Evolutionary conservation across 805 yeast genomes (phyloP).

Genomic region (Wickerhamomyces ciferrii): DNA sequence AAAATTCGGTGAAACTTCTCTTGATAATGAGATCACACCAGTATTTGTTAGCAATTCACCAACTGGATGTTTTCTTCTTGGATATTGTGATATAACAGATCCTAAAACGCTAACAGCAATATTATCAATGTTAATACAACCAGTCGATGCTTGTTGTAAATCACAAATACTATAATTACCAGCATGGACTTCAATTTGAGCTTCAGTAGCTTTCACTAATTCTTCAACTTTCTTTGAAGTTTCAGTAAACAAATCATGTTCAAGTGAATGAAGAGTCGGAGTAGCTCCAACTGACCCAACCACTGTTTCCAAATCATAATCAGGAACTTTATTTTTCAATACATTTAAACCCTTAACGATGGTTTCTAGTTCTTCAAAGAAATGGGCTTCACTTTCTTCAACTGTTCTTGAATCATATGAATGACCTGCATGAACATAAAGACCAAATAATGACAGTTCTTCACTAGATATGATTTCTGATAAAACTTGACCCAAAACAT

Average conservation of each 20-base stretch:
- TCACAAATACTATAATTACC: conserved; percentile 76
- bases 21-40: conserved; percentile 65
- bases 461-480: conserved; percentile 22
- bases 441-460: conserved; percentile 49
- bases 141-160: conserved; percentile 72
- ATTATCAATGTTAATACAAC: conserved; percentile 39
- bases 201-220: conserved; percentile 23
- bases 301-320: conserved; percentile 33
- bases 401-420: conserved; percentile 48
- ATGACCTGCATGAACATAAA: conserved; percentile 79
- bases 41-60: conserved; percentile 67
- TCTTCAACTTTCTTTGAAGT: conserved; percentile 7
- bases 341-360: conserved; percentile 47
- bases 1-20: conserved; percentile 50
- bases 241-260: conserved; percentile 17
- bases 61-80: conserved; percentile 42
- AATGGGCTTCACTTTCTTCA: conserved; percentile 39
- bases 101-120: conserved; percentile 52
- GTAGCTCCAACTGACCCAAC: conserved; percentile 76
- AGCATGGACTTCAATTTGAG: conserved; percentile 67
- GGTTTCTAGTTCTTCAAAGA: conserved; percentile 52
- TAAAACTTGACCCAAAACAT: conserved; percentile 28
- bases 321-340: conserved; percentile 27
- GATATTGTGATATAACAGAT: conserved; percentile 55
- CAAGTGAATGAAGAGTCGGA: conserved; percentile 67